Percentiles rank a stretch among this genome's conserved stretches.
phyloP scores from a whole-genome alignment of 805 yeast species.

The Candida parachauliodes region DNA sequence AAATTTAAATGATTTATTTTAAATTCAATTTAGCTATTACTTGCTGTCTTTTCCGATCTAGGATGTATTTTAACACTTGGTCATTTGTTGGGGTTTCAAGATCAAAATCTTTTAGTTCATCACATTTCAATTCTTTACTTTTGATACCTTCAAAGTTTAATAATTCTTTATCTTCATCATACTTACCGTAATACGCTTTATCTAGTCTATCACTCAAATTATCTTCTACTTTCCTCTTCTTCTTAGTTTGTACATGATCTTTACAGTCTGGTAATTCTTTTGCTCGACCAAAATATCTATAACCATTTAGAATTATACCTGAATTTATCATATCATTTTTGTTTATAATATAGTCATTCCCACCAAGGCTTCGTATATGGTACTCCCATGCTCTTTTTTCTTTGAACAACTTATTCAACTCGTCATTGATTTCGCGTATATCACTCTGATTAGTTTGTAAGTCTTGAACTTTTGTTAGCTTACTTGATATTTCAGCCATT shows the following conservation, averaged over 20 bases:
- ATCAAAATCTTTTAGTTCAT: slow-evolving; percentile 15
- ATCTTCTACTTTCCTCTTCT: slow-evolving; percentile 6
- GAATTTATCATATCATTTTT: slow-evolving; percentile 18
- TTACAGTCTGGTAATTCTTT: slow-evolving; percentile 71
- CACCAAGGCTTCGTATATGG: slow-evolving; percentile 67
- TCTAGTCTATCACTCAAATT: slow-evolving; percentile 23
- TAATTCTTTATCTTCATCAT: slow-evolving; percentile 23
- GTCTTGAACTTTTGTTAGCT: slow-evolving; percentile 63
- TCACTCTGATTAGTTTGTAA: slow-evolving; percentile 50
- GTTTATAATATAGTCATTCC: slow-evolving; percentile 55
- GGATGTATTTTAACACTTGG: slow-evolving; percentile 45
- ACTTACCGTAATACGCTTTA: slow-evolving; percentile 42
- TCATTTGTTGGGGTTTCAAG: slow-evolving; percentile 26
- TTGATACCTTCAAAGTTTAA: slow-evolving; percentile 25
- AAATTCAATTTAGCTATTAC: slow-evolving; percentile 36
- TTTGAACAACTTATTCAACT: slow-evolving; percentile 58
- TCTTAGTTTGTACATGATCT: slow-evolving; percentile 15
- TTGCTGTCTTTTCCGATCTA: slow-evolving; percentile 42
- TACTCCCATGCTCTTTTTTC: slow-evolving; percentile 80
- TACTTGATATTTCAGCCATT: slow-evolving; percentile 58
- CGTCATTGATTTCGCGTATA: slow-evolving; percentile 71
- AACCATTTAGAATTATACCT: slow-evolving; percentile 44
- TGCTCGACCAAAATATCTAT: slow-evolving; percentile 81
- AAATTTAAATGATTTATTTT: slow-evolving; percentile 4
- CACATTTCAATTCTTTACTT: slow-evolving; percentile 15